phyloP scores from a whole-genome alignment of 2,329 filamentous ascomycete genomes.

The Hortaea sp. region DNA sequence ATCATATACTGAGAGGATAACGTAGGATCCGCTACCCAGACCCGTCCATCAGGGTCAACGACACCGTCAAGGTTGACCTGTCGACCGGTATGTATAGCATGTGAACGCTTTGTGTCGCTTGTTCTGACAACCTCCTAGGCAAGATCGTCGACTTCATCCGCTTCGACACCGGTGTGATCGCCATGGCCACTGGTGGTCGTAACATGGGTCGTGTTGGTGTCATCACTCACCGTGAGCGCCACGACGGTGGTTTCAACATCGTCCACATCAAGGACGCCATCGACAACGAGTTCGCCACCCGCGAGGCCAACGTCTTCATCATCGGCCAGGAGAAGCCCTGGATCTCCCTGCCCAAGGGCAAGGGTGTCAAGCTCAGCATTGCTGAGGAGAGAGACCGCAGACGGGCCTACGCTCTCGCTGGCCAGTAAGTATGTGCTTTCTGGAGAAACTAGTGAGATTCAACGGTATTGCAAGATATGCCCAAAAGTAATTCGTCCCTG shows the following conservation, averaged over 20 bases:
- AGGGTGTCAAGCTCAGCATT: conserved; percentile 99
- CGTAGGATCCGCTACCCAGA: conserved; percentile 97
- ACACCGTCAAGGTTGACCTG: conserved; percentile 98
- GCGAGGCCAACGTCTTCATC: conserved; percentile 99
- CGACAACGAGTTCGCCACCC: conserved; percentile 99
- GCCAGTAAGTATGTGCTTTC: conserved; percentile 12
- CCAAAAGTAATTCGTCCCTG: no score
- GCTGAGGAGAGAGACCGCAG: conserved; percentile 98
- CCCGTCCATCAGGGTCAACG: conserved; percentile 98
- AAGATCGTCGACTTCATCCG: conserved; percentile 98
- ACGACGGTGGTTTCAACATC: conserved; percentile 99
- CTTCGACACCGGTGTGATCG: conserved; percentile 97
- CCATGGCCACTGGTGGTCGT: conserved; percentile 98
- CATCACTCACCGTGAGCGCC: conserved; percentile 99
- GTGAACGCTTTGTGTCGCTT: no score
- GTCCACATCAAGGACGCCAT: conserved; percentile 96
- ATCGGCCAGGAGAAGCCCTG: conserved; percentile 98
- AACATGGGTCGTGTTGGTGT: conserved; percentile 99
- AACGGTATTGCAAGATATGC: no score
- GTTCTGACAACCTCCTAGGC: conserved; percentile 11
- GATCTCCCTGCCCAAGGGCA: conserved; percentile 99
- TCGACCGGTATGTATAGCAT: conserved; percentile 53
- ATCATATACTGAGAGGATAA: conserved; percentile 23
- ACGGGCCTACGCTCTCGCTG: conserved; percentile 56
- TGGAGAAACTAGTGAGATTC: not conserved